Conservation (phyloP, 2,329 filamentous ascomycete genomes). For the Nannizzia gypsea region DNA sequence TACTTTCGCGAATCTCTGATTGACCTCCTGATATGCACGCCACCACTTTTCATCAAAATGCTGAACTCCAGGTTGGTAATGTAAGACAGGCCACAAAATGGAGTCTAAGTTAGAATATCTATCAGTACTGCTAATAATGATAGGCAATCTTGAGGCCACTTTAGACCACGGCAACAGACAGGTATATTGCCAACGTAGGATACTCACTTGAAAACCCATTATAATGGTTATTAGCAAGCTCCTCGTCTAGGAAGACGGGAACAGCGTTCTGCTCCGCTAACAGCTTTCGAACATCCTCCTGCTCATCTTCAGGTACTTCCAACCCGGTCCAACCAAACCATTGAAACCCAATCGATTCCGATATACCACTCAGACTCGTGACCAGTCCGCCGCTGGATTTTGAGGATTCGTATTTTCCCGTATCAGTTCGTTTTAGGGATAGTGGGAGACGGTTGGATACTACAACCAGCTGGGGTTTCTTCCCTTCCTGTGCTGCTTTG, state of each 20-base stretch:
- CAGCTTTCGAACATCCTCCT: constrained; percentile 54
- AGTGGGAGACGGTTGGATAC: constrained; percentile 87
- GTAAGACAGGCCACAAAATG: constrained; percentile 92
- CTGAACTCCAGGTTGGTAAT: constrained; percentile 90
- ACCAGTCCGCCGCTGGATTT: constrained; percentile 89
- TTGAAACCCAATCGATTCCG: constrained; percentile 78
- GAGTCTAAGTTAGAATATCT: constrained; percentile 49
- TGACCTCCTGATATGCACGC: constrained; percentile 87
- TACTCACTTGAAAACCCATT: constrained; percentile 84
- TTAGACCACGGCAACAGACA: background rate
- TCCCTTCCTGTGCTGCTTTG: background rate
- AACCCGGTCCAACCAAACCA: constrained; percentile 96
- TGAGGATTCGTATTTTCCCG: constrained; percentile 71
- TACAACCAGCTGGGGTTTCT: constrained; percentile 40
- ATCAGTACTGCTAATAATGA: background rate
- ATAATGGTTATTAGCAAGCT: constrained; percentile 83
- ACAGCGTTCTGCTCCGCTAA: constrained; percentile 71
- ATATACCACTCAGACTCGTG: constrained; percentile 73
- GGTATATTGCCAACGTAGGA: background rate
- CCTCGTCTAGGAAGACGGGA: constrained; percentile 76
- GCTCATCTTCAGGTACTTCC: constrained; percentile 69
- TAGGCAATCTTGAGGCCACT: background rate
- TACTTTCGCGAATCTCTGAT: constrained; percentile 78
- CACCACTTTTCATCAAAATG: constrained; percentile 86
- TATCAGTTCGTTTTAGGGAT: constrained; percentile 75